Conservation (phyloP, 2,329 filamentous ascomycete genomes). For the Calonectria henricotiae region DNA sequence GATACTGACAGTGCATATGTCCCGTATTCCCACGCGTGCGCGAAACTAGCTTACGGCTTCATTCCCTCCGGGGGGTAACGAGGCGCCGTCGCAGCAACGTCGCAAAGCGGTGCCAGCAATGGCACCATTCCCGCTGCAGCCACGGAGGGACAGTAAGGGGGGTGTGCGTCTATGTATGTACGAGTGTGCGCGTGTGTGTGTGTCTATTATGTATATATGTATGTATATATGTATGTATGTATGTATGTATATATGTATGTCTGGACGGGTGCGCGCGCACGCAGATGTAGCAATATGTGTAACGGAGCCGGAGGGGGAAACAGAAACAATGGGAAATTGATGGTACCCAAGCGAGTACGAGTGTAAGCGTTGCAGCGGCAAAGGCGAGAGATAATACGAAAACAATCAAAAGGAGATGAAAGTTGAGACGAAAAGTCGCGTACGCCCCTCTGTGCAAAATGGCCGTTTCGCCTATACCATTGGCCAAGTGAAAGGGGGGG, state of each 20-base stretch:
- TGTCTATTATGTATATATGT: not conserved
- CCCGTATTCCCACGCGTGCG: slow-evolving; percentile 20
- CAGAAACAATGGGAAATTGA: slow-evolving; percentile 17
- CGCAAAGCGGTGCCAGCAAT: slow-evolving; percentile 27
- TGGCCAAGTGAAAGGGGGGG: not conserved
- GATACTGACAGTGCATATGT: slow-evolving; percentile 9
- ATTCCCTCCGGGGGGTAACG: slow-evolving; percentile 6
- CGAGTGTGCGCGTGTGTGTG: not conserved
- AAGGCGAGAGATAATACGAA: slow-evolving; percentile 22
- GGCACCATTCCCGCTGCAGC: slow-evolving; percentile 27
- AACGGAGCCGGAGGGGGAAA: not conserved
- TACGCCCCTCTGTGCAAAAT: slow-evolving; percentile 1
- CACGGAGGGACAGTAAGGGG: slow-evolving; percentile 18
- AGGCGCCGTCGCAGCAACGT: slow-evolving; percentile 28
- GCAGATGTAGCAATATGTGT: slow-evolving; percentile 10
- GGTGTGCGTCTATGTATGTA: slow-evolving; percentile 12
- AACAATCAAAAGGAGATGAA: slow-evolving; percentile 17
- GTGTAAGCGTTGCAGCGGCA: slow-evolving; percentile 21
- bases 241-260: not conserved
- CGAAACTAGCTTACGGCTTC: slow-evolving; percentile 6
- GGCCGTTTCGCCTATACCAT: slow-evolving; percentile 22
- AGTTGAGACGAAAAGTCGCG: slow-evolving; percentile 18
- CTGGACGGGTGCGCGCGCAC: not conserved
- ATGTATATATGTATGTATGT: not conserved
- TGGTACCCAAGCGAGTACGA: slow-evolving; percentile 14